Base-by-base conservation (phyloP, 331 rosid genomes). In the Malus hybrid region DNA sequence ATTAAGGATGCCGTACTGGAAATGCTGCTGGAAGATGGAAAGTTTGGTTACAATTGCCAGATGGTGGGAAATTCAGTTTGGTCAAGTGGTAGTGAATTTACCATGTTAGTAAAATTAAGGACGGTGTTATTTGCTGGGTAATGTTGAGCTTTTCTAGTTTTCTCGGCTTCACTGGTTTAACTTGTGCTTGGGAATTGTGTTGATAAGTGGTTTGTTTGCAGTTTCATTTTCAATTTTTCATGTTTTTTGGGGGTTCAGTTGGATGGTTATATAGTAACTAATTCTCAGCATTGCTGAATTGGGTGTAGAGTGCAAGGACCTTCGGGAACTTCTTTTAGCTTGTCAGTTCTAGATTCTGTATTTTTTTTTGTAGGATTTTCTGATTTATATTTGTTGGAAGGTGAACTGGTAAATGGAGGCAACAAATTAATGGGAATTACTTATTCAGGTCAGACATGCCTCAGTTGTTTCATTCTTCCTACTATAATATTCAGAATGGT, bases 161-260 rank as follows among this genome's bases (percentile, higher is more conserved):
- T 19, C 61, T 64, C 39, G 73, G 18, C 24, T 31, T 62, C 61
- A 56, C 81, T 78, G 69, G 42, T 28, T 76, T 59, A 28, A 33
- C 66, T 20, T 70, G 31, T 81, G 88, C 68, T 74, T 44, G 76
- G 85, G 85, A 70, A 56, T 71, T 18, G 52, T 83, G 50, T 36
- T 78, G 52, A 34, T 83, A 78, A 63, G 71, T 81, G 80, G 72
- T 46, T 44, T 19, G 6, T 60, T 67, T 24, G 15, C 10, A 1
- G 55, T 56, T 13, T 39, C 31, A 5, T 31, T 73, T 80, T 77
- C 76, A 73, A 19, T 68, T 83, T 69, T 73, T 18, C 44, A 66
- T 82, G n/a, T 69, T 73, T 77, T 80, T 57, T 79, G 70, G 73
- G 54, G 72, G 4, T 7, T 81, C 68, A 10, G 84, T 48, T 48